Base-by-base conservation (phyloP, 2,329 filamentous ascomycete genomes). In the Sphaerostilbella broomeana region DNA sequence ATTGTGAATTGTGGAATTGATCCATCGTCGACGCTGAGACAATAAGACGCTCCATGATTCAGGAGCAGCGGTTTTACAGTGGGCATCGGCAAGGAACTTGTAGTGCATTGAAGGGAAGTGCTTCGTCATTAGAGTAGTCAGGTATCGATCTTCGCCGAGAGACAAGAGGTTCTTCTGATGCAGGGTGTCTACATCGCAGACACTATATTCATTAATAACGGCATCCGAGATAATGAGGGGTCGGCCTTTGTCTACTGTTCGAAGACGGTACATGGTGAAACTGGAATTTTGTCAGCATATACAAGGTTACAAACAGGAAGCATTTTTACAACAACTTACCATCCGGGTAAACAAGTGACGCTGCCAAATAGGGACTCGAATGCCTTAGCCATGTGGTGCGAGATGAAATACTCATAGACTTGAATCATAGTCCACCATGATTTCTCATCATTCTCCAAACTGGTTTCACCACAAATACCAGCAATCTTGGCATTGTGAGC, bases 341-440 rank as follows among this genome's bases (percentile, higher is more conserved):
- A 98, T 76, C 92, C 92, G 49, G 92, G 92, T 69, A 98, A 81
- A 82, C 92, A 98, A 44, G 92, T 98, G 45, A 98, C 92, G 62
- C 87, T 94, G 58, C 89, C 92, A 57, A 98, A 98, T 45, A 98
- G 77, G 45, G 88, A 95, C 62, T 98, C 92, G 58, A 98, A 98
- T 46, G 92, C 87, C 69, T 98, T 98, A 38, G 92, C 74, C 60
- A 98, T 69, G 64, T 98, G 85, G 72, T 98, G 92, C 20, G 92
- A 97, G 58, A 98, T 98, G 63, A 89, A 98, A 71, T 98, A 98
- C 63, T 98, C 92, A 67, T 98, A 98, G 49, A 98, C 92, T 62
- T 98, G 92, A 56, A 98, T 98, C 92, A 98, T 98, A 10, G 92
- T 98, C 86, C 87, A 95, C 88, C 89, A 97, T 54, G 82, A 89